Conservation (phyloP, 2,329 filamentous ascomycete genomes). For the Daldinia sp. region DNA sequence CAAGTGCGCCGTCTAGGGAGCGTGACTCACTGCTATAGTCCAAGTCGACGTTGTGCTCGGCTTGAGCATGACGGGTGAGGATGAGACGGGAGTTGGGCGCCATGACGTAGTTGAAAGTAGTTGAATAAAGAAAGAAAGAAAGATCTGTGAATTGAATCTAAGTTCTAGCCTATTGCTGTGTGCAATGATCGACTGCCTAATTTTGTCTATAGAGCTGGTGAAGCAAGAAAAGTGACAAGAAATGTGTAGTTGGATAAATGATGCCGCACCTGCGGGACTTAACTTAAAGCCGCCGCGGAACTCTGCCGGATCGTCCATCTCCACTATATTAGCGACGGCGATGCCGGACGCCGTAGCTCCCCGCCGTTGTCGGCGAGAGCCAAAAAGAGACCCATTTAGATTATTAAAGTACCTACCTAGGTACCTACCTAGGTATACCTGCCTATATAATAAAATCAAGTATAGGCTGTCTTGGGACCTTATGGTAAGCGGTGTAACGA, state of each 20-base stretch:
- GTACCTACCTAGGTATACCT: too few relatives aligned
- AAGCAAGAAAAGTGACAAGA: neutral
- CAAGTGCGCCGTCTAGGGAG: neutral
- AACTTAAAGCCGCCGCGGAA: slow-evolving; percentile 19
- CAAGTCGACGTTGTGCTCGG: slow-evolving; percentile 42
- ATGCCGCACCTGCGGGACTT: slow-evolving; percentile 11
- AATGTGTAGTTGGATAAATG: slow-evolving; percentile 3
- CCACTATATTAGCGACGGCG: slow-evolving; percentile 16
- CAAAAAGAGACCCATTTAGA: neutral
- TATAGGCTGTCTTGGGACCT: too few relatives aligned
- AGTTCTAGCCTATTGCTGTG: slow-evolving; percentile 2
- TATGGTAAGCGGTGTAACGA: too few relatives aligned
- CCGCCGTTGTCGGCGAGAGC: slow-evolving; percentile 15
- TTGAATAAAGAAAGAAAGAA: neutral
- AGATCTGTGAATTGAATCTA: neutral
- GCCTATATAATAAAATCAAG: too few relatives aligned
- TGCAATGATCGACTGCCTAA: neutral
- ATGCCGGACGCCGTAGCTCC: slow-evolving; percentile 9
- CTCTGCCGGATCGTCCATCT: slow-evolving; percentile 13
- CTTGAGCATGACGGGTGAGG: slow-evolving; percentile 42
- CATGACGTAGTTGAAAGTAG: slow-evolving; percentile 25
- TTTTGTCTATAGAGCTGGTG: neutral
- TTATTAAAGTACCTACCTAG: neutral
- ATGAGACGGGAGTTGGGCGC: slow-evolving; percentile 42
- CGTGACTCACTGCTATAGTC: slow-evolving; percentile 40